phyloP scores from a whole-genome alignment of 257 asterid species.

The Scutellaria barbata region DNA sequence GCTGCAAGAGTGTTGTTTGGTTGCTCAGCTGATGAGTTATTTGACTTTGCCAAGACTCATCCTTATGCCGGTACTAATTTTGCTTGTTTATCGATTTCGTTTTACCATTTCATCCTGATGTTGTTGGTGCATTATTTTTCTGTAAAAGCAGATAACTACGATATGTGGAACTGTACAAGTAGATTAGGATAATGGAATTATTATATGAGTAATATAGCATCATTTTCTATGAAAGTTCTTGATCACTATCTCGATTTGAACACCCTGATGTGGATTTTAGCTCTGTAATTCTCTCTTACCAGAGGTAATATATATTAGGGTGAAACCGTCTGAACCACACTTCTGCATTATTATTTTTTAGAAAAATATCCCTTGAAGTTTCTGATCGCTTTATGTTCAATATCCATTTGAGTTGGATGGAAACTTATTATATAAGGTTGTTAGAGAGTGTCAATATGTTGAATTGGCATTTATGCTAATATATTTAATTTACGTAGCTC shows the following conservation, averaged over 20 bases:
- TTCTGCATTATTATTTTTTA: slow-evolving; percentile 1
- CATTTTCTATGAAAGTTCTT: too few relatives aligned
- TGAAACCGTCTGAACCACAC: not conserved
- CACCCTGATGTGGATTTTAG: slow-evolving; percentile 14
- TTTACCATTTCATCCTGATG: not conserved
- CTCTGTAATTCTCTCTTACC: not conserved
- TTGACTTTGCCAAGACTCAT: slow-evolving; percentile 71
- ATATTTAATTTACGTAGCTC: not conserved
- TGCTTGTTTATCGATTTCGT: not conserved
- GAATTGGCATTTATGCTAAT: not conserved
- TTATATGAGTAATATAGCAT: not conserved
- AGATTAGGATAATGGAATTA: not conserved
- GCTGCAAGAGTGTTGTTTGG: slow-evolving; percentile 86
- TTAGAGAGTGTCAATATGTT: not conserved
- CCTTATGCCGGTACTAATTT: slow-evolving; percentile 66
- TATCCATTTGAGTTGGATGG: not conserved
- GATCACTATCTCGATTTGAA: not conserved
- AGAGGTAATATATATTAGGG: not conserved
- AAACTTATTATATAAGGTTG: not conserved
- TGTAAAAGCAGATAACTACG: not conserved
- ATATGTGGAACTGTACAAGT: not conserved
- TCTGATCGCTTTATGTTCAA: slow-evolving; percentile 4
- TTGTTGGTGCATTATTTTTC: not conserved
- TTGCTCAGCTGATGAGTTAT: slow-evolving; percentile 87
- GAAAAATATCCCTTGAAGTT: not conserved